Evolutionary conservation across 2,329 filamentous ascomycete genomes (phyloP), one percentile per base, ranked within the genome.

Genomic region (Colletotrichum filicis): DNA sequence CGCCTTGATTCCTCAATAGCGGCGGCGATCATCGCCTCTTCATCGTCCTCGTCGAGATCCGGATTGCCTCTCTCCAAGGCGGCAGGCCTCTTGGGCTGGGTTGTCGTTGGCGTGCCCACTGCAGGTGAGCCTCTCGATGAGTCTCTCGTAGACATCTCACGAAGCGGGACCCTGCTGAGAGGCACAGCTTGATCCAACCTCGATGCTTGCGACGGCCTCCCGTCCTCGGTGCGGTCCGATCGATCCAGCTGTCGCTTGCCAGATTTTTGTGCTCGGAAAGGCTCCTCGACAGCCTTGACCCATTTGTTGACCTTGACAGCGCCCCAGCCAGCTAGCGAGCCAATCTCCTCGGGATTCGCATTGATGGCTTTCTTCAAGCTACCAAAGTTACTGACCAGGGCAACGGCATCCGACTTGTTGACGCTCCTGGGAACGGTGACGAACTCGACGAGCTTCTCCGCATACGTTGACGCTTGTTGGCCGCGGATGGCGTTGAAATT

Each of bases 331-430:
- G 92, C 90, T n/a, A 99, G 91, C 74, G 94, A 85, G 16, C 92
- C 91, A 46, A 99, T 89, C 82, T 97, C 94, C 80, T 98, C 97
- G 0, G 94, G 91, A 57, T 93, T 90, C 1, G 95, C 96, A 81
- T 98, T 98, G 72, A 98, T 87, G 0, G 96, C 96, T 49, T 93
- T 94, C 76, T 92, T 91, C 71, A 99, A 84, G 76, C 94, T 97
- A 28, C 97, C 97, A 85, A 98, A 99, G 63, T 95, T 95, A 76
- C 94, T 94, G 46, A 98, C 95, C 63, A 99, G 84, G 32, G 94
- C 93, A 11, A 98, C 91, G 0, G 97, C 95, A 83, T 99, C 97
- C 1, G 95, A 95, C 82, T 98, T 98, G 84, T 98, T 98, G 80
- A 99, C 91, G 75, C 92, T 94, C 70, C 95, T 87, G 3, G 97